These are phyloP conservation scores for Kuraishia piskuri DNA, from an alignment of 805 yeast species.

Conservation along the genomic window DNA sequence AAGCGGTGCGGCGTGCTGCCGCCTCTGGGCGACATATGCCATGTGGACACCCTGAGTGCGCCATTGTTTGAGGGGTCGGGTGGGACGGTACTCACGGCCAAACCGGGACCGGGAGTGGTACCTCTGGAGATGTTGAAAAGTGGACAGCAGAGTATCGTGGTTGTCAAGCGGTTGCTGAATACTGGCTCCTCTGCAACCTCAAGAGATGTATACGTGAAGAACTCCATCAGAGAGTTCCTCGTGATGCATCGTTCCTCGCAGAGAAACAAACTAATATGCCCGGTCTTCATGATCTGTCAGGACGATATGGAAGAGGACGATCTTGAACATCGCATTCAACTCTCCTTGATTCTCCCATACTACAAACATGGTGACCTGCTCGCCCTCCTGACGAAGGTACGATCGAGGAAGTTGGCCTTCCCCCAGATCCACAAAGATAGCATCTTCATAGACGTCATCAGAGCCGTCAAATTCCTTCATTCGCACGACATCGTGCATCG, in stretches of 20 bases:
- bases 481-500: slow-evolving; percentile 34
- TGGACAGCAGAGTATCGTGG: slow-evolving; percentile 2
- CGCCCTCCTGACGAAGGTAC: slow-evolving; percentile 28
- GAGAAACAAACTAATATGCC: slow-evolving; percentile 5
- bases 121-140: background rate
- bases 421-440: slow-evolving; percentile 31
- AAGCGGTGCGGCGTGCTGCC: background rate
- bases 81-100: slow-evolving; percentile 17
- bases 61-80: slow-evolving; percentile 17
- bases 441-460: slow-evolving; percentile 43
- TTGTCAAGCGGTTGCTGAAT: background rate
- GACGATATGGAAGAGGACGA: slow-evolving; percentile 5
- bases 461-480: slow-evolving; percentile 38
- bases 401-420: slow-evolving; percentile 25
- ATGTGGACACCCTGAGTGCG: background rate
- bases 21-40: background rate
- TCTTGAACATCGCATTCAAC: slow-evolving; percentile 1
- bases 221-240: slow-evolving; percentile 20
- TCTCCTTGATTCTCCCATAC: slow-evolving; percentile 32
- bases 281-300: slow-evolving; percentile 3
- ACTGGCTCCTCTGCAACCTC: background rate
- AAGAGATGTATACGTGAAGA: slow-evolving; percentile 7
- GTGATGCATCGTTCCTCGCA: slow-evolving; percentile 9
- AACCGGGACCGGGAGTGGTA: background rate
- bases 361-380: slow-evolving; percentile 40